phyloP scores from a whole-genome alignment of 2,329 filamentous ascomycete species.

The Arthrinium puccinioides region DNA sequence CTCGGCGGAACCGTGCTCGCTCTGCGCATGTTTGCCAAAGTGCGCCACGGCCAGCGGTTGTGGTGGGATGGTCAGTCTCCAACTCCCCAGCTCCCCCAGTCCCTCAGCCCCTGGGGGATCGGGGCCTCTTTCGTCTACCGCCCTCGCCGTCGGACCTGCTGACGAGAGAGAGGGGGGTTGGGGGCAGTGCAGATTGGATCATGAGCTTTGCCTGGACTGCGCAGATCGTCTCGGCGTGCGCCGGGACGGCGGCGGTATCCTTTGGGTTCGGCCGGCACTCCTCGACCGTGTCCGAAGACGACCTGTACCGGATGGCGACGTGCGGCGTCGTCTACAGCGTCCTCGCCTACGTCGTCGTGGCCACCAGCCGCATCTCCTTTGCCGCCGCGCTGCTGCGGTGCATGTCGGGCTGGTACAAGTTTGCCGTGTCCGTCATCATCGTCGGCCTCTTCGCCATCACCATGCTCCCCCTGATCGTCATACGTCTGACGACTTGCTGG shows the following conservation, averaged over 20 bases:
- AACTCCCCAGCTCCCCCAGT: neutral
- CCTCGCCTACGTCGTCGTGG: conserved; percentile 1
- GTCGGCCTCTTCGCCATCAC: conserved; percentile 1
- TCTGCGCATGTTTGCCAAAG: conserved; percentile 4
- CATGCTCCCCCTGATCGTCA: conserved; percentile 1
- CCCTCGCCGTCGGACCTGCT: neutral
- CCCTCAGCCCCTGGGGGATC: neutral
- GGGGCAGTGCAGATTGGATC: neutral
- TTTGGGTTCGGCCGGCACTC: neutral
- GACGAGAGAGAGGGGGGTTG: too few relatives aligned
- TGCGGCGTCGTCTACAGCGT: conserved; percentile 2
- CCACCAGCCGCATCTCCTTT: conserved; percentile 1
- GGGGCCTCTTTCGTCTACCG: too few relatives aligned
- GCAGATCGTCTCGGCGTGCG: neutral
- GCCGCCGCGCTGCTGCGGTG: conserved; percentile 1
- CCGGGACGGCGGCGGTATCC: neutral
- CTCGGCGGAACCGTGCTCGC: neutral
- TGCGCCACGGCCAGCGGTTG: conserved; percentile 1
- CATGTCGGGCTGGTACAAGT: neutral
- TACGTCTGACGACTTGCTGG: conserved; percentile 1
- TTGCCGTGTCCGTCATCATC: neutral
- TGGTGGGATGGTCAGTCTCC: conserved; percentile 5
- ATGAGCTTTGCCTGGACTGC: conserved; percentile 2
- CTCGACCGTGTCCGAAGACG: neutral
- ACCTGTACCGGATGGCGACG: conserved; percentile 1